Percentiles rank a stretch among this genome's conserved stretches.
Conservation (phyloP, 2,329 filamentous ascomycete genomes). For the Pseudocercospora pini-densiflorae region DNA sequence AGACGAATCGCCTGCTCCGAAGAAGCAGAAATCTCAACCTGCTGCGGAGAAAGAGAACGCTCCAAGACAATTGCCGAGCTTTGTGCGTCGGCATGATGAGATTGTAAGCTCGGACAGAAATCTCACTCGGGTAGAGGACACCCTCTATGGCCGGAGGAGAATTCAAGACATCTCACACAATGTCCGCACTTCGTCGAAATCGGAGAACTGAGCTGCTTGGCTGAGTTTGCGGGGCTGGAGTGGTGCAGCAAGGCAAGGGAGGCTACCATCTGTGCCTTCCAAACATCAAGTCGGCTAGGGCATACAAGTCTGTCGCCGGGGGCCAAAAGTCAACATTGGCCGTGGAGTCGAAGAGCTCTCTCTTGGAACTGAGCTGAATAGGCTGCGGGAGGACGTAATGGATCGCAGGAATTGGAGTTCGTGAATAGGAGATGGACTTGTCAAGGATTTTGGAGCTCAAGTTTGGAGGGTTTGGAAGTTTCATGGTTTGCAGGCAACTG, state of each 20-base stretch:
- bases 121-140: not conserved
- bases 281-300: not conserved
- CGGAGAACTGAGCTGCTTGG: not conserved
- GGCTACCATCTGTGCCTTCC: not conserved
- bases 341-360: not conserved
- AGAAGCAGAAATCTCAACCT: not conserved
- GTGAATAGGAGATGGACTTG: not conserved
- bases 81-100: not conserved
- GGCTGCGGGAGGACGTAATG: not conserved
- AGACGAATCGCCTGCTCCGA: not conserved
- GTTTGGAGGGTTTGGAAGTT: not conserved
- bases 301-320: not conserved
- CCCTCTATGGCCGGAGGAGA: not conserved
- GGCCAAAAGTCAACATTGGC: not conserved
- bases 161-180: not conserved
- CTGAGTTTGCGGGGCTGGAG: not conserved
- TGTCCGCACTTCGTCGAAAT: not conserved
- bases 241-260: not conserved
- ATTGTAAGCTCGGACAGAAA: not conserved
- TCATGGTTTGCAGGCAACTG: not conserved
- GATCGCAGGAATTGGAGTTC: not conserved
- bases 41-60: not conserved
- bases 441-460: not conserved
- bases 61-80: not conserved
- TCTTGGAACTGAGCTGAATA: not conserved